Conservation (phyloP, 2,329 filamentous ascomycete genomes). For the Verruconis gallopava region DNA sequence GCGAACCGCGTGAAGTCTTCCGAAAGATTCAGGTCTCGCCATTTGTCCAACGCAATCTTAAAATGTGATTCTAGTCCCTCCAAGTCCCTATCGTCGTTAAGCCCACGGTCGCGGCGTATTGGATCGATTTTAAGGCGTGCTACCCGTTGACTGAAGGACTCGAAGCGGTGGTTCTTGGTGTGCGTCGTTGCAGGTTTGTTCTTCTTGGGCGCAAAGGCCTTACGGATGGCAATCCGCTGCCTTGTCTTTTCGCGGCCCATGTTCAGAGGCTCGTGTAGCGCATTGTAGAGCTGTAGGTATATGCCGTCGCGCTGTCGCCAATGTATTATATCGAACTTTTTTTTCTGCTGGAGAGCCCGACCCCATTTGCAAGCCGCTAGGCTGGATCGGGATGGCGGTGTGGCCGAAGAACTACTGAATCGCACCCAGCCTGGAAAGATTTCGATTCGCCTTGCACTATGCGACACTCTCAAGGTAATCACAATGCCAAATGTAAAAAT, state of each 20-base stretch:
- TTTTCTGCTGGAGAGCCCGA: too few species aligned
- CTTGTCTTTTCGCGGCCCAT: conserved; percentile 7
- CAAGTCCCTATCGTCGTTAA: conserved; percentile 67
- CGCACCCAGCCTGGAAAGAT: too few species aligned
- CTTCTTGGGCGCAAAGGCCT: conserved; percentile 5
- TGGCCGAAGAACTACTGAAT: too few species aligned
- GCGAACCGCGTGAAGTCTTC: conserved; percentile 67
- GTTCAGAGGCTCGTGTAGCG: too few species aligned
- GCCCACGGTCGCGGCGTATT: conserved; percentile 75
- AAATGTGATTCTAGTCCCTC: conserved; percentile 77
- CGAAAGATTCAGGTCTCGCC: conserved; percentile 83
- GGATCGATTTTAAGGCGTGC: conserved; percentile 89
- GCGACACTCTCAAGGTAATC: too few species aligned
- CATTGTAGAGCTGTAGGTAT: too few species aligned
- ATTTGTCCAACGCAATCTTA: conserved; percentile 67
- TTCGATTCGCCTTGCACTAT: too few species aligned
- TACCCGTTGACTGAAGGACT: conserved; percentile 82
- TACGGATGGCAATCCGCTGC: conserved; percentile 7
- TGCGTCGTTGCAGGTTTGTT: not conserved
- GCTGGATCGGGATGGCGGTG: not conserved
- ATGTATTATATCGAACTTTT: too few species aligned
- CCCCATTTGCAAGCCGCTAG: not conserved
- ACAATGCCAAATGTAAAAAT: conserved; percentile 8
- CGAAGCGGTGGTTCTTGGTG: conserved; percentile 71
- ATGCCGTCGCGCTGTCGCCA: too few species aligned